A percentile compares a stretch with the other conserved stretches of the same genome.
phyloP scores from a whole-genome alignment of 192 early-diverging fungal genomes.

The Diversispora epigaea region DNA sequence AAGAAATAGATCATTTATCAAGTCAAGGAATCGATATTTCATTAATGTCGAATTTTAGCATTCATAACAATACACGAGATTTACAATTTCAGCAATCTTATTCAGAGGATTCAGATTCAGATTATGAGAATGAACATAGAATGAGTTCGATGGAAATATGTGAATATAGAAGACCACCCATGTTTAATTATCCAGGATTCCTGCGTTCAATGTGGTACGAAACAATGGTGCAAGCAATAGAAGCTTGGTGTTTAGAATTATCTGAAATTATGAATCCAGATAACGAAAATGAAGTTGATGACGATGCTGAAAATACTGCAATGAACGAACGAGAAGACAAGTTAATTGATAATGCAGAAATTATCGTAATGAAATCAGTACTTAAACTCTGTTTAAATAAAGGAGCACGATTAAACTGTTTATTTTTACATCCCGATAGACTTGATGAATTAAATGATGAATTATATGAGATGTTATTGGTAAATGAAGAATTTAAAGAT shows the following conservation, averaged over 20 bases:
- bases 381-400: background rate
- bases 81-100: background rate
- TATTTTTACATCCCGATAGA: background rate
- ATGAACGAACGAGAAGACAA: background rate
- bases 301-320: background rate
- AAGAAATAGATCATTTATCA: background rate
- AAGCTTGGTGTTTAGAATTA: background rate
- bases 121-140: background rate
- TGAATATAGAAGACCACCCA: background rate
- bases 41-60: background rate
- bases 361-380: background rate
- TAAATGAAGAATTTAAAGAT: background rate
- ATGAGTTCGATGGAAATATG: background rate
- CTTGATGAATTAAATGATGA: background rate
- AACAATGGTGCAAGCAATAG: background rate
- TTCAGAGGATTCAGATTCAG: background rate
- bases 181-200: background rate
- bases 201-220: background rate
- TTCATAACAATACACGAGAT: background rate
- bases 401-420: background rate
- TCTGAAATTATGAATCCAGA: background rate
- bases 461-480: background rate
- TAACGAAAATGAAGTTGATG: background rate
- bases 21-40: slow-evolving; percentile 10
- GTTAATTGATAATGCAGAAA: background rate